Conservation (phyloP, 495 filamentous ascomycete genomes). For the Margaritispora aquatica region DNA sequence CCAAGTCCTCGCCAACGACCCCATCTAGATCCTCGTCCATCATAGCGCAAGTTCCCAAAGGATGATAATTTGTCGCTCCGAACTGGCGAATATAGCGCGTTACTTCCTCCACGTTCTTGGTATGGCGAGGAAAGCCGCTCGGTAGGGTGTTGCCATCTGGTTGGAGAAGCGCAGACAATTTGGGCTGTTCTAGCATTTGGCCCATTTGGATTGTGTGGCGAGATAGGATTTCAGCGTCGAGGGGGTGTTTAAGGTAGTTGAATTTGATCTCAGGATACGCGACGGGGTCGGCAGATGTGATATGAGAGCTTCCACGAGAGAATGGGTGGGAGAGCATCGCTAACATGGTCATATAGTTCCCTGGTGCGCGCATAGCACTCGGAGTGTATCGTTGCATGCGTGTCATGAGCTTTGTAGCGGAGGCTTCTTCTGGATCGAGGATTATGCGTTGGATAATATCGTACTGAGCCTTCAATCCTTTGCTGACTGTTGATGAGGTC, state of each 20-base stretch:
- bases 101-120: constrained; percentile 25
- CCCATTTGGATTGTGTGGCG: background rate
- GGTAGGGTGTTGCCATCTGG: background rate
- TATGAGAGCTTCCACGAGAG: constrained; percentile 51
- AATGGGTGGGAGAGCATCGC: constrained; percentile 30
- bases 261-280: constrained; percentile 42
- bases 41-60: constrained; percentile 31
- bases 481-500: constrained; percentile 9
- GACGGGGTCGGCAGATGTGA: constrained; percentile 30
- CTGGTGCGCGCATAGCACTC: constrained; percentile 14
- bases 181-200: background rate
- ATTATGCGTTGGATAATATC: constrained; percentile 31
- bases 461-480: constrained; percentile 24
- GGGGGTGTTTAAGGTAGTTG: constrained; percentile 18
- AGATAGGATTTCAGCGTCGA: constrained; percentile 7
- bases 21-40: constrained; percentile 28
- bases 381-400: constrained; percentile 12
- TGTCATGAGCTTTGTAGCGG: background rate
- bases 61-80: constrained; percentile 31
- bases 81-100: constrained; percentile 12
- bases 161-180: background rate
- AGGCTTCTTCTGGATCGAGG: constrained; percentile 19
- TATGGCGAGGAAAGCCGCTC: background rate
- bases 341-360: constrained; percentile 2
- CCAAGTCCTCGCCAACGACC: constrained; percentile 46